Base-by-base conservation (phyloP, 2,329 filamentous ascomycete species). In the Clonostachys sp. region DNA sequence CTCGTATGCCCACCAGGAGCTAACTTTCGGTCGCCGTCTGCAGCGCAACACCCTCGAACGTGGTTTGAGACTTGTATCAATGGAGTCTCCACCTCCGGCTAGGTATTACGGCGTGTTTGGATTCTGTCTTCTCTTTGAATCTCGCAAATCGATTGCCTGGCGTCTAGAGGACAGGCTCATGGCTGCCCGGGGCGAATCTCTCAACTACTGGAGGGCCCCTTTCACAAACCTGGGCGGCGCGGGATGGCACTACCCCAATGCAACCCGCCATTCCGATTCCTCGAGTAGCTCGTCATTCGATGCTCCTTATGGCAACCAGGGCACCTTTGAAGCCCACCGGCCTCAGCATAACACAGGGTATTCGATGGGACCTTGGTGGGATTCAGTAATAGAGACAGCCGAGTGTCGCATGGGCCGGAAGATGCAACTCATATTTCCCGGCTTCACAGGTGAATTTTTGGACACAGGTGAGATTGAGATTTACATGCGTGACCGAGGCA, bases 391-490 rank as follows among this genome's bases (percentile, higher is more conserved):
- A 33, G 55, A 66, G 2, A 61, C 69, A 2, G 63, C 70, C 16
- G 73, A 77, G 24, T 61, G 66, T 6, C 55, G 65, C 17, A 54
- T 83, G 8, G 68, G 73, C 36, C 58, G 63, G 12, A 68, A 72
- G 14, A 71, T 86, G 53, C 68, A 68, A 17, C 74, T 79, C 52
- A 74, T 73, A 38, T 62, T 84, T 8, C 74, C 78, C 1, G 86
- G 81, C 0, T 87, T 84, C 51, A 78, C 86, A 50, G 87, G 87
- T 5, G 80, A 88, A 45, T 94, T 89, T 72, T 88, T 87, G 55
- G 88, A 94, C 58, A 70, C 83, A 0, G 78, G 88, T 50, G 89
- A 94, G 61, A 83, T 91, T 0, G 86, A 94, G 62, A 74, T 79
- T 12, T 94, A 91, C 59, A 68, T 95, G 4, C 76, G 75, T 39